Evolutionary conservation across 1,284 basidiomycete genomes (phyloP).

Genomic region (Leccinum griseonigrum): DNA sequence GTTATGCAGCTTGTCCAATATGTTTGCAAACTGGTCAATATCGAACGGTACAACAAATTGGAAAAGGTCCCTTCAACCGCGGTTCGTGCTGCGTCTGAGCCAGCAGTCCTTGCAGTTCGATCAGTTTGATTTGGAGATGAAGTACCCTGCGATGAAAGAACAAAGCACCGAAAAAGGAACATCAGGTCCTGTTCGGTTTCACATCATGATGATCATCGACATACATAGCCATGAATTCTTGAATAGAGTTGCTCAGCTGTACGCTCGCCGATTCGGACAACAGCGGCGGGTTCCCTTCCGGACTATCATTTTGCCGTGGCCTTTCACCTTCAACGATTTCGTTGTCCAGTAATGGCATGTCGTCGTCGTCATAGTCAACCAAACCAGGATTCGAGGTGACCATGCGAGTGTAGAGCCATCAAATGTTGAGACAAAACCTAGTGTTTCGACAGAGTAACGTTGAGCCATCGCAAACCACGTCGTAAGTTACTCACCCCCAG

Average conservation of each 20-base stretch:
- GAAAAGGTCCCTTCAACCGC: slow-evolving; percentile 92
- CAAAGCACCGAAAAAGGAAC: slow-evolving; percentile 1
- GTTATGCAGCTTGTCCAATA: slow-evolving; percentile 87
- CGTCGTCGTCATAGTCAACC: slow-evolving; percentile 38
- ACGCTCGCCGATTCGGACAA: slow-evolving; percentile 38
- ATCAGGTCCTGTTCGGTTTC: background rate
- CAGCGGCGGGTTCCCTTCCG: slow-evolving; percentile 37
- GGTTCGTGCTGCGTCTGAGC: slow-evolving; percentile 92
- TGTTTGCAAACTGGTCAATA: slow-evolving; percentile 85
- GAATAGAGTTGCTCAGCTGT: slow-evolving; percentile 61
- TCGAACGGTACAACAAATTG: slow-evolving; percentile 78
- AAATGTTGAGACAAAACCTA: slow-evolving; percentile 80
- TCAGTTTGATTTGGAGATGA: slow-evolving; percentile 87
- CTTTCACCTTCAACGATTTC: background rate
- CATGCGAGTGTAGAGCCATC: slow-evolving; percentile 81
- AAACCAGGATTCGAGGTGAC: slow-evolving; percentile 74
- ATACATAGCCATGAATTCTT: slow-evolving; percentile 89
- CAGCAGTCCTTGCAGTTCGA: slow-evolving; percentile 78
- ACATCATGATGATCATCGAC: slow-evolving; percentile 22
- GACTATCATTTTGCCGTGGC: background rate
- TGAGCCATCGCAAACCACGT: background rate
- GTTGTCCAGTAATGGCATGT: slow-evolving; percentile 19
- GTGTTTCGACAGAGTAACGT: background rate
- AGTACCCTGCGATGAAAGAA: slow-evolving; percentile 69
- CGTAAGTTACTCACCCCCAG: slow-evolving; percentile 72